Base-by-base conservation (phyloP, 768 basidiomycete genomes). In the Pisolithus orientalis region DNA sequence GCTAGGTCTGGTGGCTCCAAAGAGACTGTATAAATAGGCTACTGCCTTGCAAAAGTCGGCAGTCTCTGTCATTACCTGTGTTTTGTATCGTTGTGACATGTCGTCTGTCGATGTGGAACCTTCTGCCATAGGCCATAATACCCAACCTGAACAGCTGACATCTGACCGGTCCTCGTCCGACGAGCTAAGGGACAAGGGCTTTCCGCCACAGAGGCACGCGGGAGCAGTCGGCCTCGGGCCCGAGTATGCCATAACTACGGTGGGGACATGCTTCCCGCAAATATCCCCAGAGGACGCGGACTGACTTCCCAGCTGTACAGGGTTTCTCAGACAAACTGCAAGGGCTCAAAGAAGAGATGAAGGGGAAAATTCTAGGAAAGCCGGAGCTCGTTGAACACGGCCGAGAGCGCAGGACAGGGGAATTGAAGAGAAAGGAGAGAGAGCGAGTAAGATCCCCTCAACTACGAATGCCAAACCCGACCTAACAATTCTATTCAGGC, bases 161-260 rank as follows among this genome's bases (percentile, higher is more conserved):
- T 25, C 43, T 44, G 43, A 27, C 21, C 21, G 14, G 21, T 21
- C 25, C 9, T 13, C 38, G 28, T 14, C 39, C 16, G 25, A 47
- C 8, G 32, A 50, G 11, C 6, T 16, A 6, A 16, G 25, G 2
- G 49, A 50, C 27, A 55, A 65, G 21, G 65, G 47, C 1, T 65
- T 70, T 49, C 72, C 76, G 1, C 64, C 64, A 21, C 75, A 77
- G 56, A 57, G 56, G 43, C 76, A 78, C 49, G 72, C 75, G 0
- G 77, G 76, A 10, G 65, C 70, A 0, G 63, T 70, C 5, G 75
- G 77, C n/a, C 53, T 68, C 13, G 74, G 74, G 11, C 71, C 69
- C 7, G 65, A 72, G 11, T 71, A 68, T 44, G 61, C 56, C 11
- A 45, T 58, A 13, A 65, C 61, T 43, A 59, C 61, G 27, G 74